These are phyloP conservation scores for Talaromyces atroroseus DNA, from an alignment of 2,329 filamentous ascomycete species.

Conservation along the genomic window DNA sequence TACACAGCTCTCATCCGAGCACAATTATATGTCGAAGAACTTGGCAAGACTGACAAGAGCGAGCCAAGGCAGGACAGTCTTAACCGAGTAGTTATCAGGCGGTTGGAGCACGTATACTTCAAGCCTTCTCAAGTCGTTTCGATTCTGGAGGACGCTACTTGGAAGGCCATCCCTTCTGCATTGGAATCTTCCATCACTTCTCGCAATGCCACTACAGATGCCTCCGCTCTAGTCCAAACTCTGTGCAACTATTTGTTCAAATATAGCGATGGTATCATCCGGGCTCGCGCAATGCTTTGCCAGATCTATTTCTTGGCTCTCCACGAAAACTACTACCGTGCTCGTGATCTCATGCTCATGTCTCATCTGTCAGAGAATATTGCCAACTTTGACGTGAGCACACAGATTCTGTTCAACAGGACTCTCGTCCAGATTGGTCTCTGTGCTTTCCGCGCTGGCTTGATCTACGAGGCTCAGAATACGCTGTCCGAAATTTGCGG, in stretches of 20 bases:
- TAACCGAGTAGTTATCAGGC: constrained; percentile 88
- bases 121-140: constrained; percentile 92
- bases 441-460: constrained; percentile 93
- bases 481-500: constrained; percentile 97
- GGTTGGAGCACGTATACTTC: constrained; percentile 97
- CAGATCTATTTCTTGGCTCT: constrained; percentile 98
- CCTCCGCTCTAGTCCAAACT: constrained; percentile 67
- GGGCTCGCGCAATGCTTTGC: constrained; percentile 93
- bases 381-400: constrained; percentile 90
- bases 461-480: constrained; percentile 96
- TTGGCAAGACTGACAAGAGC: constrained; percentile 64
- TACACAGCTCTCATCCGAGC: constrained; percentile 91
- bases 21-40: constrained; percentile 78
- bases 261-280: constrained; percentile 91
- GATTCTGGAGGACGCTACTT: constrained; percentile 90
- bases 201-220: constrained; percentile 62
- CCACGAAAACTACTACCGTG: constrained; percentile 96
- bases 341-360: constrained; percentile 99
- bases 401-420: constrained; percentile 97
- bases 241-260: constrained; percentile 94
- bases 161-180: constrained; percentile 67
- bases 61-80: constrained; percentile 77
- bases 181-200: constrained; percentile 79
- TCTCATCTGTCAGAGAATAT: constrained; percentile 98
- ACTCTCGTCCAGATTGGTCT: constrained; percentile 96